Conservation (phyloP, 192 early-diverging fungal genomes). For the Backusella morwellensis region DNA sequence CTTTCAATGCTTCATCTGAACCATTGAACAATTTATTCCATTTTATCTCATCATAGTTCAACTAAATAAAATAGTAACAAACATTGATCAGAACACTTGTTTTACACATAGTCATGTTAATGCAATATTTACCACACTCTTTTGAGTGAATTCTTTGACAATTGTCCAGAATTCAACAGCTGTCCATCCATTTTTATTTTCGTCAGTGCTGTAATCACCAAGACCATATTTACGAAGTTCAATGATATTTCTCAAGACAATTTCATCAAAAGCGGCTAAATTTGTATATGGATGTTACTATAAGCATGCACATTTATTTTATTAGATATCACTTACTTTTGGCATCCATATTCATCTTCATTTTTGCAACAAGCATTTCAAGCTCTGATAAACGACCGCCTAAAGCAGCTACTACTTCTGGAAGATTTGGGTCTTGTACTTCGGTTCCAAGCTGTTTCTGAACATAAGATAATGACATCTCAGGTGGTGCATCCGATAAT, state of each 20-base stretch:
- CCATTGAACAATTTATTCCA: constrained; percentile 82
- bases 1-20: constrained; percentile 73
- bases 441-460: constrained; percentile 41
- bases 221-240: constrained; percentile 91
- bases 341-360: constrained; percentile 65
- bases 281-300: background rate
- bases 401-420: constrained; percentile 61
- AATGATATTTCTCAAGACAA: constrained; percentile 73
- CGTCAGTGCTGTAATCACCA: constrained; percentile 54
- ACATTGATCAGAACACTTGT: background rate
- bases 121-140: constrained; percentile 24
- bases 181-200: constrained; percentile 61
- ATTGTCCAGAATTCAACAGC: constrained; percentile 91
- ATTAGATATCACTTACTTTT: constrained; percentile 41
- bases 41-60: constrained; percentile 85
- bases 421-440: constrained; percentile 31
- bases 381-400: constrained; percentile 93
- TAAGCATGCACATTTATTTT: background rate
- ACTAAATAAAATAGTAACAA: constrained; percentile 19
- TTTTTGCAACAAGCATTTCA: constrained; percentile 85
- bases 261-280: constrained; percentile 77
- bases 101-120: background rate
- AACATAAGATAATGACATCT: constrained; percentile 62
- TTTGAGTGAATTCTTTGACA: constrained; percentile 63
- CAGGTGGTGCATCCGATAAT: constrained; percentile 67